Evolutionary conservation across 208 protist species (phyloP).

Genomic region (Herpetomonas tarakana): DNA sequence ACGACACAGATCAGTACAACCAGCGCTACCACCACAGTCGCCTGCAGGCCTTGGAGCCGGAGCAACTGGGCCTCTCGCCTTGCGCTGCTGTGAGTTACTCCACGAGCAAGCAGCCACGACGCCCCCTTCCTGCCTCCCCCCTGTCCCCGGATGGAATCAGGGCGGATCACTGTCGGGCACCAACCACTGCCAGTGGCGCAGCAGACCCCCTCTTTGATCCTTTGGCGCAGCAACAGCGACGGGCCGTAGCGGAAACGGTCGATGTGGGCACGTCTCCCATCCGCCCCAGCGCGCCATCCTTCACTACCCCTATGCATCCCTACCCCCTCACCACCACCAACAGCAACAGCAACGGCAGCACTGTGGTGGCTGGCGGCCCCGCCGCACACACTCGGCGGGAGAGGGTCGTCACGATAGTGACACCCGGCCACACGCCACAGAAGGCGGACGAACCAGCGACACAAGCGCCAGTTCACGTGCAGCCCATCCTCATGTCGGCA

Average conservation of each 20-base stretch:
- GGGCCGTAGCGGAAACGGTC: too few species aligned
- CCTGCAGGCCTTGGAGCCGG: neutral
- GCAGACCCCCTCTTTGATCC: too few species aligned
- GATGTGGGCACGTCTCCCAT: too few species aligned
- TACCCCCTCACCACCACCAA: neutral
- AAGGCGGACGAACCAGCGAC: too few species aligned
- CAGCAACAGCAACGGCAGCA: neutral
- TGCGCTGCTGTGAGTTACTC: conserved; percentile 9
- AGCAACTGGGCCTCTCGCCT: neutral
- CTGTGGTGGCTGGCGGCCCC: neutral
- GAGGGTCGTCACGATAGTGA: neutral
- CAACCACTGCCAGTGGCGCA: too few species aligned
- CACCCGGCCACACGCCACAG: neutral
- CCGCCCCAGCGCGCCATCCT: too few species aligned
- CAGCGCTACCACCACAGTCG: conserved; percentile 2
- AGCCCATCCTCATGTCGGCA: too few species aligned
- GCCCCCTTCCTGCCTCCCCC: neutral
- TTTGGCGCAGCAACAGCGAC: too few species aligned
- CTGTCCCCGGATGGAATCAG: neutral
- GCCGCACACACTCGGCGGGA: neutral
- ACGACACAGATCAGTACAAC: too few species aligned
- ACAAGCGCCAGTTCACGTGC: too few species aligned
- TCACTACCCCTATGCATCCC: neutral
- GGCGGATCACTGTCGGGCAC: too few species aligned
- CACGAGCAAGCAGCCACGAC: conserved; percentile 4